Conservation (phyloP, 306 rosid genomes). For the Lagenaria siceraria region DNA sequence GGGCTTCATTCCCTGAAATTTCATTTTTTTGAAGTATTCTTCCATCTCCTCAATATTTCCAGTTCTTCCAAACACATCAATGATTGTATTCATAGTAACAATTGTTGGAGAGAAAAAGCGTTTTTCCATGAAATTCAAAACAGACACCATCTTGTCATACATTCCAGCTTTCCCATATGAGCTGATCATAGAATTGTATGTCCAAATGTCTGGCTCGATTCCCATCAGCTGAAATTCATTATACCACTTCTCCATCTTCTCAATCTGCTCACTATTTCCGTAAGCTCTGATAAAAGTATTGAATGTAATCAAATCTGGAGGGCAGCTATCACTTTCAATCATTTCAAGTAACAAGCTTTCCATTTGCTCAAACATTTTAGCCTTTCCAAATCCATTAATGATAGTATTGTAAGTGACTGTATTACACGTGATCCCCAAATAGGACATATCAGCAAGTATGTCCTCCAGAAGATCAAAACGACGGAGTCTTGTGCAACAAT, state of each 20-base stretch:
- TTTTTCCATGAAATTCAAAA: conserved; percentile 60
- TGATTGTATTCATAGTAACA: conserved; percentile 66
- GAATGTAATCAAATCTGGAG: conserved; percentile 69
- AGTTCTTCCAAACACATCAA: conserved; percentile 73
- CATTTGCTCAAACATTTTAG: conserved; percentile 70
- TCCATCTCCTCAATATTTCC: conserved; percentile 64
- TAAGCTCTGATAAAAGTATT: conserved; percentile 57
- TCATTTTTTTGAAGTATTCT: conserved; percentile 48
- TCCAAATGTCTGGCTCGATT: conserved; percentile 54
- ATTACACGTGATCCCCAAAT: conserved; percentile 45
- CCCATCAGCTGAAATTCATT: conserved; percentile 84
- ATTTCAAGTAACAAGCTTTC: conserved; percentile 52
- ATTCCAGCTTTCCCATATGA: conserved; percentile 70
- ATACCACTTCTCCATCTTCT: conserved; percentile 87
- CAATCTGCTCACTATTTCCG: conserved; percentile 53
- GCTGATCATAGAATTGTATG: conserved; percentile 71
- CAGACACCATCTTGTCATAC: conserved; percentile 54
- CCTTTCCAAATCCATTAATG: conserved; percentile 68
- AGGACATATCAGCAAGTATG: conserved; percentile 58
- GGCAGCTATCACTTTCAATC: conserved; percentile 64
- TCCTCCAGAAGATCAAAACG: conserved; percentile 48
- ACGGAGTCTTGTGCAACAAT: conserved; percentile 43
- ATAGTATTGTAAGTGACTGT: conserved; percentile 66
- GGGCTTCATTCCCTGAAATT: conserved; percentile 78
- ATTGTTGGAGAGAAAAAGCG: conserved; percentile 56